A percentile compares a stretch with the other conserved stretches of the same genome.
Evolutionary conservation across 2,329 filamentous ascomycete genomes (phyloP).

Genomic region (Colletotrichum sp.): DNA sequence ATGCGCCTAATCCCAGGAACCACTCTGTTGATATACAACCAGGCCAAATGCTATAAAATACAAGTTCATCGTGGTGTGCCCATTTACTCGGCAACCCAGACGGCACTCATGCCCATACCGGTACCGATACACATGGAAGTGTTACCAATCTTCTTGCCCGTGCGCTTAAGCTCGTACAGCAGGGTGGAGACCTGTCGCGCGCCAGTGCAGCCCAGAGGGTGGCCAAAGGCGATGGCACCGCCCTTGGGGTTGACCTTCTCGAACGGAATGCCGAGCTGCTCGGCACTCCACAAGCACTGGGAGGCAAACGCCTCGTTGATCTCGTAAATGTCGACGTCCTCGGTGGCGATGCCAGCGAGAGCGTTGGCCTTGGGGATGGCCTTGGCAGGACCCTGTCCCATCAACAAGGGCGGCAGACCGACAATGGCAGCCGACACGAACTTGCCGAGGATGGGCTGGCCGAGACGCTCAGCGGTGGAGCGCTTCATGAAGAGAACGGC

Average conservation of each 20-base stretch:
- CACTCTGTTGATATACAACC: constrained; percentile 12
- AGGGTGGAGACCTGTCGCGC: constrained; percentile 92
- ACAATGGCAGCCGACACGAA: constrained; percentile 85
- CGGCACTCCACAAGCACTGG: constrained; percentile 92
- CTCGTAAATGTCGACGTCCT: constrained; percentile 96
- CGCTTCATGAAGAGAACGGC: constrained; percentile 97
- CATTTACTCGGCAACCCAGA: constrained; percentile 91
- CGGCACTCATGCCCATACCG: constrained; percentile 96
- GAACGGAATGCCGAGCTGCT: constrained; percentile 80
- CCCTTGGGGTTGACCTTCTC: constrained; percentile 98
- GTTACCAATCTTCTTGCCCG: constrained; percentile 82
- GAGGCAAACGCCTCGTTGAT: constrained; percentile 99
- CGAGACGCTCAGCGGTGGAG: constrained; percentile 84
- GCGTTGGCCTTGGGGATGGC: constrained; percentile 91
- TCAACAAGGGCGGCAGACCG: constrained; percentile 89
- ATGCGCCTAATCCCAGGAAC: constrained; percentile 9
- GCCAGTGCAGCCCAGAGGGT: constrained; percentile 93
- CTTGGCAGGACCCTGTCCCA: constrained; percentile 95
- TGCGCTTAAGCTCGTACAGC: constrained; percentile 87
- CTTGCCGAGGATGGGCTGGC: constrained; percentile 90
- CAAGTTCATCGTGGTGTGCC: neutral
- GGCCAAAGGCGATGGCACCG: constrained; percentile 93
- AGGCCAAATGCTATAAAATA: constrained; percentile 14
- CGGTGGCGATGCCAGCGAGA: constrained; percentile 83
- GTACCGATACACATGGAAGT: constrained; percentile 98